These are phyloP conservation scores for Sarcodon sp. DNA, from an alignment of 768 basidiomycete genomes.

Conservation along the genomic window DNA sequence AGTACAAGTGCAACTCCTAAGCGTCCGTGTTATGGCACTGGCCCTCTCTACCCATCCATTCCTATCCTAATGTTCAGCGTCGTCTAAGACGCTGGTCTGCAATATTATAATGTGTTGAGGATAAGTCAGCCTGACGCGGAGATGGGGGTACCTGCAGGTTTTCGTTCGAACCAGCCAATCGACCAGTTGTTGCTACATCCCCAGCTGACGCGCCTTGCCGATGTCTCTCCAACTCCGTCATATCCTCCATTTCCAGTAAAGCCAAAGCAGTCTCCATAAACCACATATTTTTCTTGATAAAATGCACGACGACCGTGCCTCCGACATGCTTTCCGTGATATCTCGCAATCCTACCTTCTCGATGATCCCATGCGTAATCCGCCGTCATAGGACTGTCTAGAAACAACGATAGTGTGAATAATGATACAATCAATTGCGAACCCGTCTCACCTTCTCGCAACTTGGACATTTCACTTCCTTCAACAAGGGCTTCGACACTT, in stretches of 20 bases:
- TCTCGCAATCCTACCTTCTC: conserved; percentile 55
- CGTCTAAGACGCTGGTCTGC: no score
- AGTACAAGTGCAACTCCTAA: no score
- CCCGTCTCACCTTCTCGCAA: conserved; percentile 43
- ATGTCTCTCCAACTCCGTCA: conserved; percentile 31
- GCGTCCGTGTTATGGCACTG: no score
- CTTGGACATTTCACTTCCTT: conserved; percentile 77
- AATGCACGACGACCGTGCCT: conserved; percentile 93
- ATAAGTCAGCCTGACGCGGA: no score
- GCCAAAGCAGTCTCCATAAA: conserved; percentile 89
- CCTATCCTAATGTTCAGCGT: no score
- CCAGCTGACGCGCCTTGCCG: background rate
- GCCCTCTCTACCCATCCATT: no score
- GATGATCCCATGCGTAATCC: conserved; percentile 54
- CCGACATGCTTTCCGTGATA: conserved; percentile 67
- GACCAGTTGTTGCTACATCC: no score
- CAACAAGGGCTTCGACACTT: conserved; percentile 85
- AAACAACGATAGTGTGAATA: conserved; percentile 1
- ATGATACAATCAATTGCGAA: background rate
- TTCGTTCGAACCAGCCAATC: no score
- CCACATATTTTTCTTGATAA: conserved; percentile 96
- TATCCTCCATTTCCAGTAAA: conserved; percentile 68
- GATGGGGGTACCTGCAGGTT: no score
- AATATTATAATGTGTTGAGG: no score
- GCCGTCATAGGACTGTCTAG: conserved; percentile 46